Evolutionary conservation across 2,329 filamentous ascomycete genomes (phyloP), one percentile per base, ranked within the genome.

Genomic region (Elsinoe ampelina): DNA sequence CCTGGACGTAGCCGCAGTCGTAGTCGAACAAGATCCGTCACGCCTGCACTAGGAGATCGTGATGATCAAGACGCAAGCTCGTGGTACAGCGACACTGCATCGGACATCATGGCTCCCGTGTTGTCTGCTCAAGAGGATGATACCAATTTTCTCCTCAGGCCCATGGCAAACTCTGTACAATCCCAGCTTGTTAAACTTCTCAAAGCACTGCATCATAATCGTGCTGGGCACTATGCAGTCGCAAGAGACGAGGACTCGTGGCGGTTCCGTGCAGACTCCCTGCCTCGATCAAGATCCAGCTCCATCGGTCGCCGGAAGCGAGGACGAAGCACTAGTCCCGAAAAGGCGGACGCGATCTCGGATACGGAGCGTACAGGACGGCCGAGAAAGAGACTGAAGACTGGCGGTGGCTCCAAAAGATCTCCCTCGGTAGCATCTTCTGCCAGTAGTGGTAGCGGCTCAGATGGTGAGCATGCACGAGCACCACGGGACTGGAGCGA

Each of bases 401-500:
- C 20, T 11, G 36, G 3, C n/a, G 17, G 19, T 19, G n/a, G 34
- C 5, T 4, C 30, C 32, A 17, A 30, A n/a, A 5, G 17, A 26
- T 41, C n/a, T 20, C 12, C 12, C 4, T 48, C 54, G 5, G 15
- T 6, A n/a, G 20, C 54, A n/a, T 45, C 54, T 13, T 47, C 41
- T 22, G 32, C 11, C 7, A 56, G 26, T 30, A 45, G 41, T 19
- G 32, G 5, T 10, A 38, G 41, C 26, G 32, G 32, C 17, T 48
- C 41, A 13, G 15, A 54, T 32, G 47, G 50, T 6, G 51, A 34
- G 8, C 45, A 58, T 10, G 30, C 39, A 8, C 20, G 32, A 10
- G 75, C 69, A 12, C 72, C 82, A 11, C 80, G 87, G 19, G 87
- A 95, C 71, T 97, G 92, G 92, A 86, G 83, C 62, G 88, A 95